Base-by-base conservation (phyloP, 768 basidiomycete genomes). In the Naganishia onofrii region DNA sequence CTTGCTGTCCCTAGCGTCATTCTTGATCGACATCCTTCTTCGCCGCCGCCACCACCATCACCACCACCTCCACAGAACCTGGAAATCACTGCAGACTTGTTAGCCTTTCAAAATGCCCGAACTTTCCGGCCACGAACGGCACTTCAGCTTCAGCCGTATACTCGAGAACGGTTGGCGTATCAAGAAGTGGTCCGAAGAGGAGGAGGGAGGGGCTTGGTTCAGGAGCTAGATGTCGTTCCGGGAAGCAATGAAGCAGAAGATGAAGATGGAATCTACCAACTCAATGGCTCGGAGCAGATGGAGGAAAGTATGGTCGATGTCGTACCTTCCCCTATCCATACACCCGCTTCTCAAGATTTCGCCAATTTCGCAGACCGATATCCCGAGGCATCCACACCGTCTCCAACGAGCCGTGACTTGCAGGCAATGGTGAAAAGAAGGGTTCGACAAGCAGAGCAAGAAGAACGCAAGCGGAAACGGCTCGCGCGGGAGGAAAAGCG, bases 91-190 rank as follows among this genome's bases (percentile, higher is more conserved):
- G 32, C 66, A 15, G 70, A 52, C 7, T 32, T 71, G 5, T 29
- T 56, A 7, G 67, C 66, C 1, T 71, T 71, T 44, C 70, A 71
- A 29, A 56, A 57, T 29, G 74, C 74, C 12, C 64, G 78, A 19
- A 78, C 76, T 0, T 79, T 80, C 38, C 76, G 79, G 15, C 78
- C 75, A 0, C 72, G 79, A 12, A 80, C 79, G 0, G 74, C 74
- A 0, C 71, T 80, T 4, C 79, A 80, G 56, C 70, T 80, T 1
- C 79, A 80, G 57, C 79, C 79, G 1, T 80, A 80, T 60, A 79
- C 78, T 6, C 72, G 72, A 38, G 79, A 80, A 57, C 67, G 74
- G 32, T 74, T 75, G 67, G 74, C 75, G 8, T 80, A 80, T 69
- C 74, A 74, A 54, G 76, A 78, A n/a, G 73, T 71, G 7, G 65